A percentile compares a stretch with the other conserved stretches of the same genome.
Evolutionary conservation across 768 basidiomycete genomes (phyloP).

Genomic region (Pleurotus salmoneostramineus): DNA sequence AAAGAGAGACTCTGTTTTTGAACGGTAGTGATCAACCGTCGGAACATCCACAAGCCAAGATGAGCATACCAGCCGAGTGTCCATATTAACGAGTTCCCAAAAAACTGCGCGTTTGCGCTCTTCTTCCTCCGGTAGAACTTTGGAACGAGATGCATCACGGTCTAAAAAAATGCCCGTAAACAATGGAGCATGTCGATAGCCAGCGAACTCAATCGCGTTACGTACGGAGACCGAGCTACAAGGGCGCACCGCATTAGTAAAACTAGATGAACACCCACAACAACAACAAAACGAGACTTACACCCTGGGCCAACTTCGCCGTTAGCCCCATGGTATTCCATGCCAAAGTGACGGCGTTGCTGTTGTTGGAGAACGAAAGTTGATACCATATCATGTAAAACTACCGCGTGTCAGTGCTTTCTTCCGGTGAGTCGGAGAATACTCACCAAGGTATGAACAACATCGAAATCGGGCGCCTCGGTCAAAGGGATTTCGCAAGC

Average conservation of each 20-base stretch:
- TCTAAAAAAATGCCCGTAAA: constrained; percentile 34
- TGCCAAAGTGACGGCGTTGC: constrained; percentile 66
- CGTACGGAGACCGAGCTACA: constrained; percentile 66
- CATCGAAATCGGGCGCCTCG: constrained; percentile 73
- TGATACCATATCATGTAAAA: constrained; percentile 76
- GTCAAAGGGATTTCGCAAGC: constrained; percentile 72
- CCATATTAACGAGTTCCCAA: constrained; percentile 73
- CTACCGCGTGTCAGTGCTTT: constrained; percentile 16
- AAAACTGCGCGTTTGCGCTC: constrained; percentile 67
- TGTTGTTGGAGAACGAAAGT: constrained; percentile 70
- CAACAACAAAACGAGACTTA: constrained; percentile 29
- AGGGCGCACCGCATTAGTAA: constrained; percentile 28
- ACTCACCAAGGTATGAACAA: constrained; percentile 61
- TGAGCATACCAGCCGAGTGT: constrained; percentile 57
- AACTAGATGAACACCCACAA: constrained; percentile 8
- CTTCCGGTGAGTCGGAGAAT: constrained; percentile 1
- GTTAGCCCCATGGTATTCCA: constrained; percentile 78
- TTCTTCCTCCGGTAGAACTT: constrained; percentile 68
- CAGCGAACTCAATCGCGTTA: constrained; percentile 12
- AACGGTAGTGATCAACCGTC: background rate
- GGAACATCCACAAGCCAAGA: constrained; percentile 10
- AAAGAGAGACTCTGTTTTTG: constrained; percentile 56
- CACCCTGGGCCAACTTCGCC: constrained; percentile 69
- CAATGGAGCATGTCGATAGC: background rate
- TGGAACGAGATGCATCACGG: constrained; percentile 60